Evolutionary conservation across 805 yeast genomes (phyloP).

Genomic region (Kodamaea leandrae): DNA sequence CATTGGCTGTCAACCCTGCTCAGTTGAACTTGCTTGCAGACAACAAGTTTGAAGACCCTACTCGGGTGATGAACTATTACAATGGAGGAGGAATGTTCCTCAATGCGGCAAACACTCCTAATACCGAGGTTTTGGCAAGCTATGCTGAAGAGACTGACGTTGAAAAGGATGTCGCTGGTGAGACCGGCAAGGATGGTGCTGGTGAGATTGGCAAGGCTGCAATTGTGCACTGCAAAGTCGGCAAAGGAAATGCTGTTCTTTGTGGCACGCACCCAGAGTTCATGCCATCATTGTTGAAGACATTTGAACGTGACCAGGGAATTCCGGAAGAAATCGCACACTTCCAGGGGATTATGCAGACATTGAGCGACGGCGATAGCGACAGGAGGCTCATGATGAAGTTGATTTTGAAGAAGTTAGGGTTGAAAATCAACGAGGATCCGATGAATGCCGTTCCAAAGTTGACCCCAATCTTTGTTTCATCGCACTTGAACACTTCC

Average conservation of each 20-base stretch:
- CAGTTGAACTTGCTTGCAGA: slow-evolving; percentile 21
- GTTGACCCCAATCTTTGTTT: slow-evolving; percentile 62
- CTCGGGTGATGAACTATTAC: slow-evolving; percentile 48
- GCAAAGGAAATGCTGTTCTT: slow-evolving; percentile 72
- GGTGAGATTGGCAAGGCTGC: slow-evolving; percentile 72
- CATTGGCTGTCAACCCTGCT: slow-evolving; percentile 29
- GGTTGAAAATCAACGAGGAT: slow-evolving; percentile 62
- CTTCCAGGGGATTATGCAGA: slow-evolving; percentile 12
- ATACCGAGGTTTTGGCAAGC: slow-evolving; percentile 71
- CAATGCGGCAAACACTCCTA: slow-evolving; percentile 58
- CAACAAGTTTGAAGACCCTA: slow-evolving; percentile 22
- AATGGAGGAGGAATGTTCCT: slow-evolving; percentile 92
- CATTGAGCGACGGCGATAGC: slow-evolving; percentile 30
- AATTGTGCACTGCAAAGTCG: slow-evolving; percentile 62
- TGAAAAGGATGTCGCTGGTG: slow-evolving; percentile 16
- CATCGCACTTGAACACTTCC: slow-evolving; percentile 37
- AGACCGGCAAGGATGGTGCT: neutral
- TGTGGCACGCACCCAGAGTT: slow-evolving; percentile 93
- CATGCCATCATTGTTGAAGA: slow-evolving; percentile 49
- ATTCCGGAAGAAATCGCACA: slow-evolving; percentile 13
- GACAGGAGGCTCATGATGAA: slow-evolving; percentile 56
- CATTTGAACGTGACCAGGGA: slow-evolving; percentile 25
- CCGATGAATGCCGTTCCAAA: slow-evolving; percentile 52
- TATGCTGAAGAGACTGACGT: slow-evolving; percentile 60
- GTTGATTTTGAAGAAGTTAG: slow-evolving; percentile 56